phyloP scores from a whole-genome alignment of 768 basidiomycete species.

The Boletus tomentosulus region DNA sequence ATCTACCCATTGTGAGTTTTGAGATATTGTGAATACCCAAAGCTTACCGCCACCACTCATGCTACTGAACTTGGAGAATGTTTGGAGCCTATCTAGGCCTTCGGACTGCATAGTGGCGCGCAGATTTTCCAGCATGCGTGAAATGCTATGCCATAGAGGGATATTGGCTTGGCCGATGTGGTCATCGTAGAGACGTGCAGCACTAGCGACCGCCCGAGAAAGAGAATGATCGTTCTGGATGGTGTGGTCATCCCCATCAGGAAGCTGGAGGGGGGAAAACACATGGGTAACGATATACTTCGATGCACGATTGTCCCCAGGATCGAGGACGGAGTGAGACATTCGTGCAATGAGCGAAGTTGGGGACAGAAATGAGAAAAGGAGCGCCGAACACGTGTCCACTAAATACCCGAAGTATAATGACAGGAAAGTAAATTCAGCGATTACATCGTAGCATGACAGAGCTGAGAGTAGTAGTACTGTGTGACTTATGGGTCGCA shows the following conservation, averaged over 20 bases:
- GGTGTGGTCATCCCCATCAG: neutral
- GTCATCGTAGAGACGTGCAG: neutral
- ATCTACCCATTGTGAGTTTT: constrained; percentile 26
- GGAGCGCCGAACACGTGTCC: too few relatives aligned
- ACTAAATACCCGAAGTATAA: too few relatives aligned
- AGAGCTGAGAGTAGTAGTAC: too few relatives aligned
- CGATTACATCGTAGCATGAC: too few relatives aligned
- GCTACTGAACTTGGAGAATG: neutral
- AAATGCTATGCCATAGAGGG: neutral
- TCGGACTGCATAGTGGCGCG: neutral
- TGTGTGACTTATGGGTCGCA: too few relatives aligned
- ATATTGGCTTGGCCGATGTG: neutral
- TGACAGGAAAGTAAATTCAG: too few relatives aligned
- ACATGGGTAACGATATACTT: neutral
- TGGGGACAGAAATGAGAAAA: too few relatives aligned
- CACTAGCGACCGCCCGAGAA: neutral
- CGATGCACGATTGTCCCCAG: neutral
- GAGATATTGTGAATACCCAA: neutral
- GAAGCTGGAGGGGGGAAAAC: neutral
- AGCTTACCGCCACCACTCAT: constrained; percentile 18
- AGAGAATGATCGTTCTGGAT: neutral
- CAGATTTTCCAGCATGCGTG: neutral
- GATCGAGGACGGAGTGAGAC: neutral
- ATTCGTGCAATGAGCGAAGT: neutral
- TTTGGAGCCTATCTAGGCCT: neutral